Evolutionary conservation across 164 flowering plant species (phyloP), one percentile per base, ranked within the genome.

Genomic region (Malania oleifera): DNA sequence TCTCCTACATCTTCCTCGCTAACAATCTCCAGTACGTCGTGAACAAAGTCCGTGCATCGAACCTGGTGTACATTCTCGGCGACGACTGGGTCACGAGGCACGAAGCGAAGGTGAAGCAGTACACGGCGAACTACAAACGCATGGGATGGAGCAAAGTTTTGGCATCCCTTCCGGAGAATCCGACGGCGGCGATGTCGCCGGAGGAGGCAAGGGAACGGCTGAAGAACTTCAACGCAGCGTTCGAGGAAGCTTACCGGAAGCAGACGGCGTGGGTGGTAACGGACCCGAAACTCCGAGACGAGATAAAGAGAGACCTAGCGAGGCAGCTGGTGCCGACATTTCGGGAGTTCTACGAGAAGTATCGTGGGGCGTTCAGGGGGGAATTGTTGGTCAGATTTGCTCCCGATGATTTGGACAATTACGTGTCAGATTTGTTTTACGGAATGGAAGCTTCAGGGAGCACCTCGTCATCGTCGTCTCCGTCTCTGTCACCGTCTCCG

Each of bases 371-470:
- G 26, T 28, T 56, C 54, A 40, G 44, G 41, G 51, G 61, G 11
- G 73, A 65, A 45, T 35, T 67, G 1, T 43, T 74, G 7, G 74
- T 85, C 66, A 78, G 70, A 65, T 84, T 66, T 61, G 57, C 83
- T 54, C 93, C 96, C 9, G 89, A 84, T 8, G 91, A 89, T 71
- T 26, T 92, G 69, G 81, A 61, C 7, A 89, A 82, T 64, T 78
- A 80, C 73, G 54, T 89, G 56, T 85, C 89, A 18, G 96, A 80
- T 64, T 52, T 92, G 61, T 83, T 89, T 37, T 27, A 49, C 25
- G 87, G 84, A n/a, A 59, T 45, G n/a, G 74, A 53, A 3, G 67
- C 34, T 17, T 59, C 70, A 1, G 62, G 72, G 17, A 65, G 73
- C 34, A 67, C 8, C 22, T 1, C 61, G 51, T 55, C 74, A 53